phyloP scores from a whole-genome alignment of 2,329 filamentous ascomycete genomes.

The Eutypa lata region DNA sequence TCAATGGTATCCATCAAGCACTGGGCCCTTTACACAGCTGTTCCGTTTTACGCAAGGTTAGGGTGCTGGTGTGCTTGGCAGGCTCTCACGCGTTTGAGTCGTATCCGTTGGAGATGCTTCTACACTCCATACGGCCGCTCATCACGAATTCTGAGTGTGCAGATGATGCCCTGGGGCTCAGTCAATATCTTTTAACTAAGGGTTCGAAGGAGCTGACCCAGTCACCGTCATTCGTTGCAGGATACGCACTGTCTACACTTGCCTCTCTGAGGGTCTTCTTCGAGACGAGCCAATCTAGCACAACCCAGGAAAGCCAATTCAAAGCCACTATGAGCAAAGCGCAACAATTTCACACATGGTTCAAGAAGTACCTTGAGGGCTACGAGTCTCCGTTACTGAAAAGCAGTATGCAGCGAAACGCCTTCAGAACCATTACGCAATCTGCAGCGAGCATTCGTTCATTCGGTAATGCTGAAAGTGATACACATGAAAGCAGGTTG shows the following conservation, averaged over 20 bases:
- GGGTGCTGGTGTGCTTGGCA: slow-evolving; percentile 75
- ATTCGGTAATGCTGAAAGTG: slow-evolving; percentile 66
- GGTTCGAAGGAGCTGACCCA: slow-evolving; percentile 63
- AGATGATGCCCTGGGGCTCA: slow-evolving; percentile 83
- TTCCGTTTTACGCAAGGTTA: slow-evolving; percentile 80
- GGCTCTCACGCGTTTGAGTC: slow-evolving; percentile 69
- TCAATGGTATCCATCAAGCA: slow-evolving; percentile 78
- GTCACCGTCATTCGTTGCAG: slow-evolving; percentile 73
- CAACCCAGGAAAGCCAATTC: slow-evolving; percentile 82
- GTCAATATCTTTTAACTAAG: slow-evolving; percentile 74
- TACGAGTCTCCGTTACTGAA: slow-evolving; percentile 57
- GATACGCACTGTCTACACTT: slow-evolving; percentile 74
- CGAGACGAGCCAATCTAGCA: slow-evolving; percentile 70
- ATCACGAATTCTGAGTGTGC: slow-evolving; percentile 82
- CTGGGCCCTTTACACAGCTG: slow-evolving; percentile 85
- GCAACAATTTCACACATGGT: slow-evolving; percentile 74
- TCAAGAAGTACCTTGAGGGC: slow-evolving; percentile 63
- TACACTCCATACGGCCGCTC: slow-evolving; percentile 76
- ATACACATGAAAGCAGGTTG: slow-evolving; percentile 74
- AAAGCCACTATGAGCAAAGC: slow-evolving; percentile 73
- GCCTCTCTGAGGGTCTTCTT: slow-evolving; percentile 76
- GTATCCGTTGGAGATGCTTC: slow-evolving; percentile 86
- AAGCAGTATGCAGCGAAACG: slow-evolving; percentile 44
- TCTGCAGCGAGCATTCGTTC: slow-evolving; percentile 66
- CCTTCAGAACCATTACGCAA: slow-evolving; percentile 65